A percentile compares a stretch with the other conserved stretches of the same genome.
phyloP scores from a whole-genome alignment of 345 rosid genomes.

The Syzygium aqueum region DNA sequence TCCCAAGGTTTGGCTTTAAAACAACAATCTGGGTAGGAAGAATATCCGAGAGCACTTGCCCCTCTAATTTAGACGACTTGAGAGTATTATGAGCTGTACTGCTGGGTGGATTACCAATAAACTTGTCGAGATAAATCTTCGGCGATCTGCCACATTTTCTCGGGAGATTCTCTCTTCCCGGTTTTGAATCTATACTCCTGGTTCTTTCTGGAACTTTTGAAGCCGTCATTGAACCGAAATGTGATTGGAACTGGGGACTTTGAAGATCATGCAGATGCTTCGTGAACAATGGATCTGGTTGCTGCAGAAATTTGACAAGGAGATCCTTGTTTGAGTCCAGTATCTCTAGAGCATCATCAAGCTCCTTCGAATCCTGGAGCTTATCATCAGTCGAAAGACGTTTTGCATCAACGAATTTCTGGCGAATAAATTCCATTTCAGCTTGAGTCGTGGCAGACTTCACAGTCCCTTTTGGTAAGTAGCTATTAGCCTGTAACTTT shows the following conservation, averaged over 20 bases:
- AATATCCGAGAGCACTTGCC: constrained; percentile 20
- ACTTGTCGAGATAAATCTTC: constrained; percentile 19
- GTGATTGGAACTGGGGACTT: constrained; percentile 28
- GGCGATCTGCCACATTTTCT: constrained; percentile 18
- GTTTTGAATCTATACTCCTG: constrained; percentile 17
- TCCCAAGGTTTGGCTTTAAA: constrained; percentile 76
- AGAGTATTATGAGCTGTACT: constrained; percentile 18
- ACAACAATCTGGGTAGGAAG: constrained; percentile 81
- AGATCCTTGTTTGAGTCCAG: constrained; percentile 77
- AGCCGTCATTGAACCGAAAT: neutral
- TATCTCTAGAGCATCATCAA: constrained; percentile 67
- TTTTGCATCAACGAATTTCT: constrained; percentile 71
- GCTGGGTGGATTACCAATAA: constrained; percentile 14
- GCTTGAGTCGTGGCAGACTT: constrained; percentile 37
- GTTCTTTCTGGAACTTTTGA: constrained; percentile 21
- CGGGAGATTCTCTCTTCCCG: constrained; percentile 25
- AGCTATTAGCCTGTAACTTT: constrained; percentile 30
- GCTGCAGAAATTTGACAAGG: constrained; percentile 72
- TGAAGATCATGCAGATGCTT: constrained; percentile 74
- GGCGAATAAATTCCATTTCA: constrained; percentile 66
- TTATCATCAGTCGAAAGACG: constrained; percentile 65
- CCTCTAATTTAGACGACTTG: constrained; percentile 30
- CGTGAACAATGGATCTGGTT: constrained; percentile 75
- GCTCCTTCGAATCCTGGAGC: constrained; percentile 68
- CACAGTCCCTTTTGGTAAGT: constrained; percentile 17